Evolutionary conservation across 495 filamentous ascomycete species (phyloP).

Genomic region (Aspergillus mulundensis): DNA sequence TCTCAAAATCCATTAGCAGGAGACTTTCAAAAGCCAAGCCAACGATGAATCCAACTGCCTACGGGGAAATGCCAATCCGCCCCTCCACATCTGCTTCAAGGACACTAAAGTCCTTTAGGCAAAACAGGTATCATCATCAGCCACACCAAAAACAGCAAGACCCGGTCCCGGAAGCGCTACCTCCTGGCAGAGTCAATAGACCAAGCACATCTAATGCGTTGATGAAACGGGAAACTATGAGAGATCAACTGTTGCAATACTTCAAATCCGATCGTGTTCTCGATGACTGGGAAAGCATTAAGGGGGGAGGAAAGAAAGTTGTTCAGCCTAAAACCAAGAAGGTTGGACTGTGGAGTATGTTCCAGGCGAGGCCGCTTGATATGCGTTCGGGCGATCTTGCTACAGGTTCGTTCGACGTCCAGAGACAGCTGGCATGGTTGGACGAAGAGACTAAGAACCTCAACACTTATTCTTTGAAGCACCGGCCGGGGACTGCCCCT

Average conservation of each 20-base stretch:
- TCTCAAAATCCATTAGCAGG: slow-evolving; percentile 23
- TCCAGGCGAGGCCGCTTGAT: slow-evolving; percentile 29
- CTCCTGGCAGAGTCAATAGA: slow-evolving; percentile 3
- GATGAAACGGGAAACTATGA: slow-evolving; percentile 27
- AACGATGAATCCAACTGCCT: slow-evolving; percentile 20
- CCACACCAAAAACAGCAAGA: slow-evolving; percentile 16
- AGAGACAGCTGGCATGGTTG: slow-evolving; percentile 32
- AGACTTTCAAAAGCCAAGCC: slow-evolving; percentile 29
- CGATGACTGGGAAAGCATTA: slow-evolving; percentile 36
- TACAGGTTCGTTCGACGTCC: slow-evolving; percentile 13
- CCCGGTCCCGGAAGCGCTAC: slow-evolving; percentile 9
- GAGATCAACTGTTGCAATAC: slow-evolving; percentile 37
- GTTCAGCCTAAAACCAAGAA: slow-evolving; percentile 16
- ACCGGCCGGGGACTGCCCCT: slow-evolving; percentile 25
- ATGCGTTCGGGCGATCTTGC: slow-evolving; percentile 7
- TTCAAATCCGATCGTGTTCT: slow-evolving; percentile 38
- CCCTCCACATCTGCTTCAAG: slow-evolving; percentile 30
- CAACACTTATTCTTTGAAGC: slow-evolving; percentile 36
- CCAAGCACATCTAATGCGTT: slow-evolving; percentile 13
- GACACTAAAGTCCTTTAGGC: slow-evolving; percentile 21
- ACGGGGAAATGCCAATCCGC: slow-evolving; percentile 16
- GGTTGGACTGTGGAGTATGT: slow-evolving; percentile 34
- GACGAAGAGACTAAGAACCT: slow-evolving; percentile 28
- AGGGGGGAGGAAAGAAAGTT: slow-evolving; percentile 16
- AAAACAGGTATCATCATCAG: slow-evolving; percentile 18